Conservation (phyloP, 1,284 basidiomycete species). For the Rhodotorula sp. region DNA sequence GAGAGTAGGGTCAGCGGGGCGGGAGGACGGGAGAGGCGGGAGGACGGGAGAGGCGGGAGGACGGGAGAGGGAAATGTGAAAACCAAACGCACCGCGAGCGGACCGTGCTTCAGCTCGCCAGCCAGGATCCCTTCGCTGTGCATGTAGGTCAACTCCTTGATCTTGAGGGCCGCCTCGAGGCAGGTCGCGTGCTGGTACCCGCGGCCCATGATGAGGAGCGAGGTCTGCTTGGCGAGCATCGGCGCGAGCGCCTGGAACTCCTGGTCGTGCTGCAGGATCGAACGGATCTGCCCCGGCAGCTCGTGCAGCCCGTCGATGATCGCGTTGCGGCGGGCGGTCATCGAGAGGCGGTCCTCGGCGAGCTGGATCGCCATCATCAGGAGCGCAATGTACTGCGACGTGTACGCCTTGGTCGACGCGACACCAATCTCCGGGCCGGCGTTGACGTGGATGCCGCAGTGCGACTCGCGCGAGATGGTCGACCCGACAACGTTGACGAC, state of each 20-base stretch:
- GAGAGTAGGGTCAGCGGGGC: too few species aligned
- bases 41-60: too few species aligned
- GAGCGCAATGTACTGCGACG: slow-evolving; percentile 97
- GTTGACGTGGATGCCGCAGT: slow-evolving; percentile 99
- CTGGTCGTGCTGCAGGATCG: slow-evolving; percentile 79
- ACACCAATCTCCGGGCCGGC: slow-evolving; percentile 99
- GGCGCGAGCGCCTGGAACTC: slow-evolving; percentile 75
- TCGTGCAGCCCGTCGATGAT: slow-evolving; percentile 94
- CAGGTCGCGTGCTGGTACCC: slow-evolving; percentile 98
- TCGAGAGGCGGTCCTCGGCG: slow-evolving; percentile 92
- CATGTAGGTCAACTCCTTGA: slow-evolving; percentile 92
- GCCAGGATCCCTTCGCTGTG: slow-evolving; percentile 72
- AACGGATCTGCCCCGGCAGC: slow-evolving; percentile 86
- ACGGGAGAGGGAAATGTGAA: slow-evolving; percentile 3
- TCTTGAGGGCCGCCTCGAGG: slow-evolving; percentile 97
- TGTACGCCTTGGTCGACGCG: slow-evolving; percentile 99
- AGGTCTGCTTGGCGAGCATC: slow-evolving; percentile 58
- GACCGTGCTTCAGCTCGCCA: slow-evolving; percentile 98
- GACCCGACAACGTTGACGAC: slow-evolving; percentile 98
- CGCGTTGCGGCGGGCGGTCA: slow-evolving; percentile 83
- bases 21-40: too few species aligned
- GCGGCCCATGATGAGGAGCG: slow-evolving; percentile 94
- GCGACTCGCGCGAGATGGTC: slow-evolving; percentile 68
- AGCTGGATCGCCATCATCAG: slow-evolving; percentile 98
- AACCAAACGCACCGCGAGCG: too few species aligned